Percentiles rank a stretch among this genome's conserved stretches.
Evolutionary conservation across 2,329 filamentous ascomycete species (phyloP).

Genomic region (Trichoderma sp.): DNA sequence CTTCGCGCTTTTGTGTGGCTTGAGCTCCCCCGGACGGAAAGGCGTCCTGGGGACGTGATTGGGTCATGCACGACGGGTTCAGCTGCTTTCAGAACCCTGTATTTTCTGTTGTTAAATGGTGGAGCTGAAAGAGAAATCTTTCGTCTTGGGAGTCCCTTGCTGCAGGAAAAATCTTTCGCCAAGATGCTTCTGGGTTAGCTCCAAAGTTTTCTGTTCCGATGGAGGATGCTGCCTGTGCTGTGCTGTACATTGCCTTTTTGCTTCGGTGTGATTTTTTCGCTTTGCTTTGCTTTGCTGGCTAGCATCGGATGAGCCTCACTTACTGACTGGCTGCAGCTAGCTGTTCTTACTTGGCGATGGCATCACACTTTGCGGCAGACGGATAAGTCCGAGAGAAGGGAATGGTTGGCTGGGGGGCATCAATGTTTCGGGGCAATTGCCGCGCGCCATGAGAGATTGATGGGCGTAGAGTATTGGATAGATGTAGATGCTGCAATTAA

Average conservation of each 20-base stretch:
- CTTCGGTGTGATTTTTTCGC: not conserved
- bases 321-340: not conserved
- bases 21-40: not conserved
- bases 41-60: conserved; percentile 1
- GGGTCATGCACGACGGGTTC: not conserved
- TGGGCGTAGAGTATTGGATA: not conserved
- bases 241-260: not conserved
- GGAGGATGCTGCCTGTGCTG: not conserved
- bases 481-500: not conserved
- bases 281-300: conserved; percentile 1
- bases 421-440: not conserved
- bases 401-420: not conserved
- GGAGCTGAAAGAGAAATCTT: not conserved
- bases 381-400: conserved; percentile 1
- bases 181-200: not conserved
- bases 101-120: not conserved
- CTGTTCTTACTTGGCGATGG: not conserved
- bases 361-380: not conserved
- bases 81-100: conserved; percentile 7
- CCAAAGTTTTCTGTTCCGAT: not conserved
- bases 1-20: not conserved
- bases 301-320: not conserved
- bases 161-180: not conserved
- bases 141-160: not conserved
- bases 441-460: not conserved